Conservation (phyloP, 192 early-diverging fungal genomes). For the Coemansia biformis region DNA sequence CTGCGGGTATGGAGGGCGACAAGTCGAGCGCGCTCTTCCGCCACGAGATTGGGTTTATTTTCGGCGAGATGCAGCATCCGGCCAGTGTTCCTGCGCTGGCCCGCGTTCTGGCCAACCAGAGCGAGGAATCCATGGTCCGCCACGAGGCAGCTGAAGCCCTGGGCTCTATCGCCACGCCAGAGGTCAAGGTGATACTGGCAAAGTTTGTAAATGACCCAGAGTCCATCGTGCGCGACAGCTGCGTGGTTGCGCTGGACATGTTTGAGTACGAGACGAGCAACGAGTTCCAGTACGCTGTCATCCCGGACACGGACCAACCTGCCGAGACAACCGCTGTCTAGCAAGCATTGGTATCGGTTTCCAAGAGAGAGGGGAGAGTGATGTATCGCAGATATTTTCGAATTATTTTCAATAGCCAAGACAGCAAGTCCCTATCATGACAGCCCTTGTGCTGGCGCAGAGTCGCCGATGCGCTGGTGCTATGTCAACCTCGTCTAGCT, state of each 20-base stretch:
- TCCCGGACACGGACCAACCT: slow-evolving; percentile 16
- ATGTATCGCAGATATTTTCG: too few relatives aligned
- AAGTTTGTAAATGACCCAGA: slow-evolving; percentile 70
- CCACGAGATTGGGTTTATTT: slow-evolving; percentile 94
- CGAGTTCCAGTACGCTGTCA: slow-evolving; percentile 82
- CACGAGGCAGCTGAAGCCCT: slow-evolving; percentile 97
- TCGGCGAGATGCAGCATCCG: slow-evolving; percentile 95
- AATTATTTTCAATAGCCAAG: too few relatives aligned
- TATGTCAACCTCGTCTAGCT: too few relatives aligned
- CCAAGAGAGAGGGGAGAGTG: too few relatives aligned
- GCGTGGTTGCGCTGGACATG: slow-evolving; percentile 94
- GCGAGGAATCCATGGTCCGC: slow-evolving; percentile 87
- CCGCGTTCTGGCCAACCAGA: slow-evolving; percentile 65
- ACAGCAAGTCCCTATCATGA: too few relatives aligned
- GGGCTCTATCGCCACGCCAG: slow-evolving; percentile 87
- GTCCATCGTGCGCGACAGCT: slow-evolving; percentile 84
- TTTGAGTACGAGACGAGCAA: slow-evolving; percentile 82
- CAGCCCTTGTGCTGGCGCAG: too few relatives aligned
- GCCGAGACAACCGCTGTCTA: too few relatives aligned
- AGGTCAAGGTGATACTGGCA: slow-evolving; percentile 70
- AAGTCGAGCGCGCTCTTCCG: slow-evolving; percentile 75
- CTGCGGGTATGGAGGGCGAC: slow-evolving; percentile 74
- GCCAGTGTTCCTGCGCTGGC: slow-evolving; percentile 81
- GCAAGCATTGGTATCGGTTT: too few relatives aligned
- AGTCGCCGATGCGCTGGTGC: too few relatives aligned